Conservation (phyloP, 805 yeast genomes). For the Tetrapisispora pingtungensis region DNA sequence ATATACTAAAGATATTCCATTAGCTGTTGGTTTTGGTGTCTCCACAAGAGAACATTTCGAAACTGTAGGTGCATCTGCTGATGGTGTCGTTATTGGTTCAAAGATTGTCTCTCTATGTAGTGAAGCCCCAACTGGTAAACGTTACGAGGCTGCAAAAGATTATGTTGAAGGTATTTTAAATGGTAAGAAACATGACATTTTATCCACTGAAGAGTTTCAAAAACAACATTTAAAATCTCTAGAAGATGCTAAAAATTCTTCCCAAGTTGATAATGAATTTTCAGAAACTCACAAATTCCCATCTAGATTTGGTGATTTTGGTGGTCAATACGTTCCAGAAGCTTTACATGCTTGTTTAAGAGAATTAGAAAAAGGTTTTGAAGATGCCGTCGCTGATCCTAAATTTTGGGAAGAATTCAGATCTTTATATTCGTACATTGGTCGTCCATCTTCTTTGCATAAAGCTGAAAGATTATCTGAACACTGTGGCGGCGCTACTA, state of each 20-base stretch:
- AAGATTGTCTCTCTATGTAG: conserved; percentile 64
- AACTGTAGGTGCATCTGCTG: conserved; percentile 69
- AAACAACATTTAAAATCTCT: conserved; percentile 27
- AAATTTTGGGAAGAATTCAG: conserved; percentile 87
- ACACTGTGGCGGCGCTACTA: conserved; percentile 87
- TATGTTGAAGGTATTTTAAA: conserved; percentile 64
- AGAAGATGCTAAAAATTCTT: conserved; percentile 13
- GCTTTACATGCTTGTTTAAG: conserved; percentile 82
- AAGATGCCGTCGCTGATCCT: conserved; percentile 80
- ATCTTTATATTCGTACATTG: conserved; percentile 80
- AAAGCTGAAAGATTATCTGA: conserved; percentile 83
- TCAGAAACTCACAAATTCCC: conserved; percentile 57
- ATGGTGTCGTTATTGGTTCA: conserved; percentile 95
- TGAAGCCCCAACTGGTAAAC: conserved; percentile 47
- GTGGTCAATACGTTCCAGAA: conserved; percentile 99
- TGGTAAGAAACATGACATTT: conserved; percentile 35
- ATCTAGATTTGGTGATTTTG: conserved; percentile 86
- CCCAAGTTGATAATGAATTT: conserved; percentile 27
- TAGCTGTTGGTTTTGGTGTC: conserved; percentile 97
- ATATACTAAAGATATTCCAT: conserved; percentile 64
- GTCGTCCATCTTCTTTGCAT: conserved; percentile 91
- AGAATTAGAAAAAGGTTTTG: conserved; percentile 83
- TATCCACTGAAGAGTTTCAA: conserved; percentile 29
- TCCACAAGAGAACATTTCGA: conserved; percentile 84
- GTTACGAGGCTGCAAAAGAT: conserved; percentile 52